Evolutionary conservation across 805 yeast species (phyloP).

Genomic region (Suhomyces vadensis): DNA sequence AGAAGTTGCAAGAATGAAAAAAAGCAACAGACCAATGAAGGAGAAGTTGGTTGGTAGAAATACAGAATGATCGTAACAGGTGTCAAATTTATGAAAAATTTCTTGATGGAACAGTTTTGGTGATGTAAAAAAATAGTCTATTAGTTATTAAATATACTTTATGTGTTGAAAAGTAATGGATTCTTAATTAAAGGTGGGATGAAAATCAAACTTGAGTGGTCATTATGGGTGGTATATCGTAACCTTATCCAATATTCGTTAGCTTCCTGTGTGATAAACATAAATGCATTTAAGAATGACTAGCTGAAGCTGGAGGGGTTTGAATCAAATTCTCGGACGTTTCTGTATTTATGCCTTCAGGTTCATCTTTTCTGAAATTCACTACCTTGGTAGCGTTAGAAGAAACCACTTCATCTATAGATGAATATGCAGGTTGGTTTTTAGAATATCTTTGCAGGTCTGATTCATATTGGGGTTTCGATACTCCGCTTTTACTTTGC

Average conservation of each 20-base stretch:
- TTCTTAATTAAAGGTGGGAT: too few relatives aligned
- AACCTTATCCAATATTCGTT: too few relatives aligned
- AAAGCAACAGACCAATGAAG: too few relatives aligned
- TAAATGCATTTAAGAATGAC: neutral
- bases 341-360: neutral
- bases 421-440: neutral
- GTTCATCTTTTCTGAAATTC: slow-evolving; percentile 7
- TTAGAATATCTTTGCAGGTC: slow-evolving; percentile 3
- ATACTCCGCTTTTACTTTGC: slow-evolving; percentile 2
- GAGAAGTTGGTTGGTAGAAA: too few relatives aligned
- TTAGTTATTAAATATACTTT: neutral
- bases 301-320: slow-evolving; percentile 14
- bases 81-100: neutral
- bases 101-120: neutral
- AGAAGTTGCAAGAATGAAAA: too few relatives aligned
- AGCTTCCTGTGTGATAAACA: too few relatives aligned
- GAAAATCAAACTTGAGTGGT: neutral
- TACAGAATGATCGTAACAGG: neutral
- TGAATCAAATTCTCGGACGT: slow-evolving; percentile 10
- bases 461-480: slow-evolving; percentile 1
- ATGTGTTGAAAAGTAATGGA: neutral
- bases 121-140: neutral
- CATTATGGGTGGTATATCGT: neutral
- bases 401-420: slow-evolving; percentile 12
- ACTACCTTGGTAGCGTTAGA: slow-evolving; percentile 12